Evolutionary conservation across 345 rosid genomes (phyloP).

Genomic region (Aegle marmelos): DNA sequence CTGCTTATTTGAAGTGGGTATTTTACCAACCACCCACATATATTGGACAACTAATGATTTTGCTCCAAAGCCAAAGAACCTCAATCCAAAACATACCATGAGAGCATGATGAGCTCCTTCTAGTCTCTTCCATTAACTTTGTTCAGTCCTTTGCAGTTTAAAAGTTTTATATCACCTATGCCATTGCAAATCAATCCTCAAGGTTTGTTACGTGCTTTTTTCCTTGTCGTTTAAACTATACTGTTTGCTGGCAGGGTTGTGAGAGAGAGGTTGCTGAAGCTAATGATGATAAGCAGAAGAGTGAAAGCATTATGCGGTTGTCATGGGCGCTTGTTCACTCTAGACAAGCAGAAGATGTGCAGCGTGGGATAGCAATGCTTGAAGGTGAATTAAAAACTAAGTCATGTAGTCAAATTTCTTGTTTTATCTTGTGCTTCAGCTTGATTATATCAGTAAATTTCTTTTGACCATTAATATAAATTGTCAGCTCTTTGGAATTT

Average conservation of each 20-base stretch:
- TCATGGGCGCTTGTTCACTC: slow-evolving; percentile 95
- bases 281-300: slow-evolving; percentile 45
- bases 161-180: not conserved
- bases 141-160: not conserved
- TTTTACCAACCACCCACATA: not conserved
- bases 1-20: not conserved
- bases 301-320: slow-evolving; percentile 67
- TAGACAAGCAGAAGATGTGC: slow-evolving; percentile 62
- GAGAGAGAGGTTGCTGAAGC: slow-evolving; percentile 75
- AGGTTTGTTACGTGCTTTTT: not conserved
- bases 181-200: not conserved
- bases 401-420: not conserved
- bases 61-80: not conserved
- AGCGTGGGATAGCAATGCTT: slow-evolving; percentile 78
- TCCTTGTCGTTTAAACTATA: not conserved
- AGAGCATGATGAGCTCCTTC: not conserved
- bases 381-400: slow-evolving; percentile 36
- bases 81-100: too few species aligned
- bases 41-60: not conserved
- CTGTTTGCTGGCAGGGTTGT: slow-evolving; percentile 52
- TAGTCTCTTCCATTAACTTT: not conserved
- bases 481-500: not conserved
- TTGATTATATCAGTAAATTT: too few species aligned
- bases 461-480: not conserved
- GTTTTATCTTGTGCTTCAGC: not conserved